These are phyloP conservation scores for Amylocarpus encephaloides DNA, from an alignment of 2,329 filamentous ascomycete genomes.

Conservation along the genomic window DNA sequence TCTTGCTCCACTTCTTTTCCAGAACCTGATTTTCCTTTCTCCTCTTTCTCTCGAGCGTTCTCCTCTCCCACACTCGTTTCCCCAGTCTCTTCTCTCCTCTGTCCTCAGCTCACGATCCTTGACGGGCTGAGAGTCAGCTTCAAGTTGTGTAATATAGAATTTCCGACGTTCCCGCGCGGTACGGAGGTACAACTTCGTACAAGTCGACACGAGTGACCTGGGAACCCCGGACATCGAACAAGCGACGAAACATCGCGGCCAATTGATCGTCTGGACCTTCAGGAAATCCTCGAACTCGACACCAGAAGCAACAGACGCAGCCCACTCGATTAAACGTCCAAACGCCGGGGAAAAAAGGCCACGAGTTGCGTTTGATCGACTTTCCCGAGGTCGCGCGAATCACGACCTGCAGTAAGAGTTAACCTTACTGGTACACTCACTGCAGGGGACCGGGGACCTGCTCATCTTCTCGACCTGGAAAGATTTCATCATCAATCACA, in stretches of 20 bases:
- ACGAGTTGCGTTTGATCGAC: slow-evolving; percentile 4
- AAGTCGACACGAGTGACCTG: neutral
- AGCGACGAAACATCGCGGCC: slow-evolving; percentile 2
- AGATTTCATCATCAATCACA: neutral
- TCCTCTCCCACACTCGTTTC: too few species aligned
- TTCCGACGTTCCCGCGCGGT: slow-evolving; percentile 6
- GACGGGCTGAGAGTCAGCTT: neutral
- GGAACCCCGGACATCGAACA: neutral
- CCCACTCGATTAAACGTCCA: neutral
- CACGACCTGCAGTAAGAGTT: neutral
- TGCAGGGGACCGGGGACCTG: too few species aligned
- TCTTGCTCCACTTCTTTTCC: too few species aligned
- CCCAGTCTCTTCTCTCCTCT: too few species aligned
- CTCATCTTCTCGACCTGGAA: neutral
- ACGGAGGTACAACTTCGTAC: too few species aligned
- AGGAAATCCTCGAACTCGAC: neutral
- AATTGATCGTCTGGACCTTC: slow-evolving; percentile 2
- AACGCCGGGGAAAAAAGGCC: slow-evolving; percentile 10
- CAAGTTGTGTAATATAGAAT: neutral
- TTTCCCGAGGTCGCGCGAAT: neutral
- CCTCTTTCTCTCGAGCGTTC: too few species aligned
- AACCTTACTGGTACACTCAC: too few species aligned
- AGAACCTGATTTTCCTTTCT: too few species aligned
- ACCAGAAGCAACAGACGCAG: neutral
- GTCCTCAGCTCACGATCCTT: neutral